Conservation (phyloP, 2,329 filamentous ascomycete genomes). For the Trichophyton equinum region DNA sequence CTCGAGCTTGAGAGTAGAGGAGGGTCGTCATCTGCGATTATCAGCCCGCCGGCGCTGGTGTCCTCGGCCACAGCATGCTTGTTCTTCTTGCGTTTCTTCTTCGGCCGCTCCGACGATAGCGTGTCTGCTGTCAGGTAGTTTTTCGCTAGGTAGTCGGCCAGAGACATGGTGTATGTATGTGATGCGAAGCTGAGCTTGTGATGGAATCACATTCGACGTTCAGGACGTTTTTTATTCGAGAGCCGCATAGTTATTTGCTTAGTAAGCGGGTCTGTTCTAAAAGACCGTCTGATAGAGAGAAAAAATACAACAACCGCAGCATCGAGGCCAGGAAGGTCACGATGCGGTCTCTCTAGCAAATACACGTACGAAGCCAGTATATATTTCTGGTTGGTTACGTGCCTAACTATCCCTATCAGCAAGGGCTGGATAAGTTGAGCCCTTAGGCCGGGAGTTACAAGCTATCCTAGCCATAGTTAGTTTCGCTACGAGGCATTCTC, state of each 20-base stretch:
- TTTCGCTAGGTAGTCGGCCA: constrained; percentile 77
- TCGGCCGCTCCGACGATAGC: constrained; percentile 33
- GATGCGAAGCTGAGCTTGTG: not conserved
- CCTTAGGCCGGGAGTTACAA: too few relatives aligned
- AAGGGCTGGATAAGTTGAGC: not conserved
- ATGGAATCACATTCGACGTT: not conserved
- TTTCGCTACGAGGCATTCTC: not conserved
- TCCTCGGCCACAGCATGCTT: constrained; percentile 42
- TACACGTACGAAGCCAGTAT: not conserved
- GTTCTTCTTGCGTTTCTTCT: constrained; percentile 45
- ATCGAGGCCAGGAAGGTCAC: not conserved
- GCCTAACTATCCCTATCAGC: not conserved
- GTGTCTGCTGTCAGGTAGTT: constrained; percentile 69
- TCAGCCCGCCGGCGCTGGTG: constrained; percentile 22
- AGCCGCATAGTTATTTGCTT: not conserved
- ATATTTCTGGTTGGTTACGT: too few relatives aligned
- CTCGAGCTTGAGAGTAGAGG: constrained; percentile 22
- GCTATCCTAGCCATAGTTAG: too few relatives aligned
- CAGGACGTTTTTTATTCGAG: not conserved
- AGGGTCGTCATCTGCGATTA: constrained; percentile 28
- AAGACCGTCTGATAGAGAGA: not conserved
- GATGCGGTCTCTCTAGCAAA: not conserved
- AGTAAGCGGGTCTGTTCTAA: not conserved
- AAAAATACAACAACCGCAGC: not conserved
- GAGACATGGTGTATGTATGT: constrained; percentile 24